Evolutionary conservation across 768 basidiomycete species (phyloP).

Genomic region (Boletus reticuloceps): DNA sequence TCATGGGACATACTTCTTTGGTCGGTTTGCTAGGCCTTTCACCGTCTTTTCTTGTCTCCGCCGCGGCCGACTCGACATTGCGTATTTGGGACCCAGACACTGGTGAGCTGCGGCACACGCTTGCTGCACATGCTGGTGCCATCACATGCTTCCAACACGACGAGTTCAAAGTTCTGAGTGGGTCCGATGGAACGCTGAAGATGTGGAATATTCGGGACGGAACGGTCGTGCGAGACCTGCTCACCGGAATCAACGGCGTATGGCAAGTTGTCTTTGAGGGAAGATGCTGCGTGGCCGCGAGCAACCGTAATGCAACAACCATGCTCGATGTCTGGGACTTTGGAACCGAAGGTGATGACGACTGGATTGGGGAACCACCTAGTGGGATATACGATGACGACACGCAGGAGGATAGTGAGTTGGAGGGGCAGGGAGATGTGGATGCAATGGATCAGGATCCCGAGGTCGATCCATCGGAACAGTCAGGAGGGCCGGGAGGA

Average conservation of each 20-base stretch:
- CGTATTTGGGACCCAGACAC: constrained; percentile 92
- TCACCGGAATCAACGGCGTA: constrained; percentile 90
- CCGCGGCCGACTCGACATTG: constrained; percentile 93
- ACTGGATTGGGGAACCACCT: constrained; percentile 78
- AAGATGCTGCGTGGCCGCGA: constrained; percentile 92
- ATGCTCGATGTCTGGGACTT: constrained; percentile 92
- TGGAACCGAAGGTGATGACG: constrained; percentile 68
- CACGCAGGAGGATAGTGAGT: constrained; percentile 44
- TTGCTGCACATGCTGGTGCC: constrained; percentile 93
- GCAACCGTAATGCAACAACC: constrained; percentile 73
- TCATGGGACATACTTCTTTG: constrained; percentile 91
- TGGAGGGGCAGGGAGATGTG: constrained; percentile 54
- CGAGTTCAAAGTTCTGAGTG: constrained; percentile 94
- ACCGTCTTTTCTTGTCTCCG: constrained; percentile 88
- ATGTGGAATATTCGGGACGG: constrained; percentile 97
- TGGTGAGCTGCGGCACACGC: constrained; percentile 74
- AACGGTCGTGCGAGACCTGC: constrained; percentile 77
- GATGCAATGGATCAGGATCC: constrained; percentile 76
- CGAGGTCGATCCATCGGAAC: constrained; percentile 34
- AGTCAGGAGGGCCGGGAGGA: constrained; percentile 26
- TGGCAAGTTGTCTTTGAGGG: constrained; percentile 99
- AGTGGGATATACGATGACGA: constrained; percentile 73
- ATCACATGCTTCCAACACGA: constrained; percentile 99
- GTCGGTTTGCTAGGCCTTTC: constrained; percentile 92
- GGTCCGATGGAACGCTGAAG: constrained; percentile 94